Evolutionary conservation across 305 asterid genomes (phyloP).

Genomic region (Fraxinus dipetala): DNA sequence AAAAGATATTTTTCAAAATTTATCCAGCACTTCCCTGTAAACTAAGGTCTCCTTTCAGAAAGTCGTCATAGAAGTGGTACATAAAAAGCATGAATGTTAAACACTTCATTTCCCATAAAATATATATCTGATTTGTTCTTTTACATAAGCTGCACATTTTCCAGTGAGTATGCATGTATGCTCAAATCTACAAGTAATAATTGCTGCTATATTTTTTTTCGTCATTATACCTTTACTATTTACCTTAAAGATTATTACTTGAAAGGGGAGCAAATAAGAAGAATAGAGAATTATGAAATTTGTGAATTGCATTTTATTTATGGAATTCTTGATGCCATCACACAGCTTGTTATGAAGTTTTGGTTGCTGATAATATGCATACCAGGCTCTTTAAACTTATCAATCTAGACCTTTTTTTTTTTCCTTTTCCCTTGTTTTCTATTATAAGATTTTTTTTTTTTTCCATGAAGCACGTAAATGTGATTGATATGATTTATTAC

Average conservation of each 20-base stretch:
- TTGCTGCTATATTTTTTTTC: background rate
- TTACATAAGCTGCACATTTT: background rate
- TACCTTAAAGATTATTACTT: background rate
- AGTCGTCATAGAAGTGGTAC: background rate
- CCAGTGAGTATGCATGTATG: background rate
- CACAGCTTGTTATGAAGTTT: background rate
- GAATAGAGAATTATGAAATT: conserved; percentile 7
- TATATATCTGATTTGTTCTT: background rate
- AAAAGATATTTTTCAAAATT: background rate
- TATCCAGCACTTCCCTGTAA: background rate
- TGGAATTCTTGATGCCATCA: background rate
- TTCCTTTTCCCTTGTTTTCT: background rate
- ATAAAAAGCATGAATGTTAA: background rate
- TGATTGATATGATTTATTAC: background rate
- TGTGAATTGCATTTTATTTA: background rate
- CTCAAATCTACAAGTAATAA: background rate
- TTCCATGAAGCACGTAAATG: background rate
- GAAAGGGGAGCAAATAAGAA: conserved; percentile 1
- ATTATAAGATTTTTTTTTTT: background rate
- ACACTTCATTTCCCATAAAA: background rate
- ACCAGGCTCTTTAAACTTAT: background rate
- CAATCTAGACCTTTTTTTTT: background rate
- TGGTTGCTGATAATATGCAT: conserved; percentile 6
- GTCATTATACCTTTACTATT: background rate
- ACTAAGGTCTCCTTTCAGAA: background rate